phyloP scores from a whole-genome alignment of 306 rosid genomes.

The Quercus ilex region DNA sequence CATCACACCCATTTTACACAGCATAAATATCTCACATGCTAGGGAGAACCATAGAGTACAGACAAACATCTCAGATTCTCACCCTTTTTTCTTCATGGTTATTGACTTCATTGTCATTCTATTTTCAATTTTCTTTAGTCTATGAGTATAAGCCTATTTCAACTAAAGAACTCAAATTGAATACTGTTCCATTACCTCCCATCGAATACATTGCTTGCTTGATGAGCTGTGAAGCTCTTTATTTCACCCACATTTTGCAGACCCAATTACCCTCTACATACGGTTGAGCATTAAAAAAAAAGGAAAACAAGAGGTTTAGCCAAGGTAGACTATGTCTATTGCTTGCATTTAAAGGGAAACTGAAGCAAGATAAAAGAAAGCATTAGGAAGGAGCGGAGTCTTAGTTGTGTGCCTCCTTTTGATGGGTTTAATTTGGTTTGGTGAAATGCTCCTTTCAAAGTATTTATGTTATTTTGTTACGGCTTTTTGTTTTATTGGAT shows the following conservation, averaged over 20 bases:
- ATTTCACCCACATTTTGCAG: constrained; percentile 2
- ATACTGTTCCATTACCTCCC: background rate
- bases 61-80: too few species aligned
- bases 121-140: background rate
- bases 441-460: constrained; percentile 35
- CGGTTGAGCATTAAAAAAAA: constrained; percentile 5
- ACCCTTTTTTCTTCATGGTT: too few species aligned
- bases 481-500: background rate
- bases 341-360: constrained; percentile 43
- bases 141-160: background rate
- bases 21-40: too few species aligned
- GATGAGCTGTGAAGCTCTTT: constrained; percentile 27
- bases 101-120: too few species aligned
- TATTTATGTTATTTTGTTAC: background rate
- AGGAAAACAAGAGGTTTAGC: background rate
- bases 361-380: constrained; percentile 19
- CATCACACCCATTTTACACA: background rate
- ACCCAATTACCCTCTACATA: constrained; percentile 16
- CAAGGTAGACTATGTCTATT: constrained; percentile 25
- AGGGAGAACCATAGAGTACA: too few species aligned
- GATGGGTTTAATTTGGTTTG: constrained; percentile 20
- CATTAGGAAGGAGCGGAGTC: constrained; percentile 21
- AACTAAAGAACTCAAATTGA: background rate
- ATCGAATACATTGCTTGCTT: constrained; percentile 7
- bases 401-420: constrained; percentile 8